A percentile compares a stretch with the other conserved stretches of the same genome.
Evolutionary conservation across 148 eudicot species (phyloP).

Genomic region (Silene latifolia): DNA sequence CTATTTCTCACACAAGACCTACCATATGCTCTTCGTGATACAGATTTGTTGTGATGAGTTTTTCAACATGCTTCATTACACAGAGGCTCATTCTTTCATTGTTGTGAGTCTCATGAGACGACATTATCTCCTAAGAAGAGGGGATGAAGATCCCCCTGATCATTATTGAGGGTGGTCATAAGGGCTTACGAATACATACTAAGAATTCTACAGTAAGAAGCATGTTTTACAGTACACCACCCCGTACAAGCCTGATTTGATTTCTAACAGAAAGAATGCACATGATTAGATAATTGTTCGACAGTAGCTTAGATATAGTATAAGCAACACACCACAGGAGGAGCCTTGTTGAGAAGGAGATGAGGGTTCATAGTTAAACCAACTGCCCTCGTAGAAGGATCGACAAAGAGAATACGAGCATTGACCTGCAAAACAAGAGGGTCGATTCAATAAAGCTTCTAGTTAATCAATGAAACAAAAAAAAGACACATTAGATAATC

Average conservation of each 20-base stretch:
- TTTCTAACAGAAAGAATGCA: not conserved
- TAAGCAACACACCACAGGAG: slow-evolving; percentile 61
- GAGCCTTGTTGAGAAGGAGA: slow-evolving; percentile 76
- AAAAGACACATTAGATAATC: not conserved
- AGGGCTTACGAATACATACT: no score
- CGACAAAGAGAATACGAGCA: slow-evolving; percentile 91
- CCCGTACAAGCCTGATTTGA: not conserved
- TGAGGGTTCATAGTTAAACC: slow-evolving; percentile 92
- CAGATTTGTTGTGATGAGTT: no score
- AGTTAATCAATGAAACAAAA: slow-evolving; percentile 9
- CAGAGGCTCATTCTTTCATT: no score
- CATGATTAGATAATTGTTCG: slow-evolving; percentile 4
- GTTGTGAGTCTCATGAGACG: no score
- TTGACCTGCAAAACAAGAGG: slow-evolving; percentile 44
- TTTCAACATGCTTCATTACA: no score
- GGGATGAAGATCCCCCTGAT: no score
- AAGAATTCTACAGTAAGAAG: not conserved
- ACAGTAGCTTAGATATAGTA: slow-evolving; percentile 8
- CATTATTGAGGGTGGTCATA: no score
- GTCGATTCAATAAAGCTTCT: not conserved
- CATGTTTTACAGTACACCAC: not conserved
- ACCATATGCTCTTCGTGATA: no score
- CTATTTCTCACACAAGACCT: no score
- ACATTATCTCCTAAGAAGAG: no score
- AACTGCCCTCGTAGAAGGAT: slow-evolving; percentile 89